Base-by-base conservation (phyloP, 1,284 basidiomycete species). In the Ganoderma boninense region DNA sequence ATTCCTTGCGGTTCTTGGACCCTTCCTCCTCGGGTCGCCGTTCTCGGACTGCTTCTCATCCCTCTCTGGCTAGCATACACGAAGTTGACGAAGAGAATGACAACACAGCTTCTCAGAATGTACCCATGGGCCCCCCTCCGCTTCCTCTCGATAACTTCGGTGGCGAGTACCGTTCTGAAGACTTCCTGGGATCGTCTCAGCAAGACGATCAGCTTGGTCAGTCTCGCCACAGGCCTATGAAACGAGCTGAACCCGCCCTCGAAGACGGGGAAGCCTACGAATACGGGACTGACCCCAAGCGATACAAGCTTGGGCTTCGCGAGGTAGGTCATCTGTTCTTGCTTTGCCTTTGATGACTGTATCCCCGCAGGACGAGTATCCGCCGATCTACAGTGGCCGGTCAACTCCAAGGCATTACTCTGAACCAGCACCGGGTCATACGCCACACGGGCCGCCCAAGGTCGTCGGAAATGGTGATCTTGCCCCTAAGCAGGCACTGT, bases 21-120 rank as follows among this genome's bases (percentile, higher is more conserved):
- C 23, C 60, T 44, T 64, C 70, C 35, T 61, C 64, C 16, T 52
- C 43, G 38, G 64, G 64, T 29, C 61, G 44, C 42, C 73, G 74
- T 43, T 63, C 70, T 62, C 75, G 69, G 23, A 65, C 70, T 4
- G 63, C 69, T 5, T 75, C 77, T 20, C 78, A 73, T 35, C 73
- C 75, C 2, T 76, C 75, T 62, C 73, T 77, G 10, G 76, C 76
- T 64, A 76, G 75, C 63, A 77, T 79, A 38, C 67, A 74, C 40
- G 77, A 77, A 66, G 69, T 69, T 56, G 71, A 71, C 4, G 77
- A 78, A 43, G 73, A 76, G 44, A 71, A 69, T 2, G 71, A 71
- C 14, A 18, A 44, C 44, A 11, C n/a, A 16, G 59, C 35, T 52
- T 40, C 68, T 11, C 64, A 43, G 64, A 66, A 68, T 26, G 26